These are phyloP conservation scores for Chimonanthus praecox DNA, from an alignment of 164 flowering plant species.

Conservation along the genomic window DNA sequence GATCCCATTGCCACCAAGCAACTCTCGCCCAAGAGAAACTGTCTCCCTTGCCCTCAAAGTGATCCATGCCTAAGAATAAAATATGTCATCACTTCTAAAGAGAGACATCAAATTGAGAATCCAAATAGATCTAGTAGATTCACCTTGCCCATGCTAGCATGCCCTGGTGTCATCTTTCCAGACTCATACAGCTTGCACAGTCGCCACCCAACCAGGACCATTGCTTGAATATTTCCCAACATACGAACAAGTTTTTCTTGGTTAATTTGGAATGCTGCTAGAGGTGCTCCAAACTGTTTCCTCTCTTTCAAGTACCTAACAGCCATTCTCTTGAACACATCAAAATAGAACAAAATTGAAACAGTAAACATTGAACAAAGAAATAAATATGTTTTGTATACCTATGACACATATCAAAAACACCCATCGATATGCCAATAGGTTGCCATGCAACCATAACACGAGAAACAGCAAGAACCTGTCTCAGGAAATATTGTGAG, in stretches of 20 bases:
- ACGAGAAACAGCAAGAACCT: conserved; percentile 97
- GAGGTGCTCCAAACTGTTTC: conserved; percentile 93
- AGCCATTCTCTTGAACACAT: neutral
- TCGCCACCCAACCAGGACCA: conserved; percentile 94
- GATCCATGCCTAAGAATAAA: conserved; percentile 71
- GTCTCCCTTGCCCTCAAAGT: conserved; percentile 76
- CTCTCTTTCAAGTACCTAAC: conserved; percentile 83
- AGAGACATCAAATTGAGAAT: neutral
- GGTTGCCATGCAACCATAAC: conserved; percentile 99
- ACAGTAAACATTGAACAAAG: neutral
- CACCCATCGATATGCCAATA: conserved; percentile 93
- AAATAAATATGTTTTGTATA: conserved; percentile 16
- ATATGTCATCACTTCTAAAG: neutral
- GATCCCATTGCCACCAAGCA: conserved; percentile 98
- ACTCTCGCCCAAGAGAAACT: conserved; percentile 76
- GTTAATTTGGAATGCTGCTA: conserved; percentile 88
- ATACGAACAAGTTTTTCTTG: conserved; percentile 90
- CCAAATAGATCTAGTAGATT: neutral
- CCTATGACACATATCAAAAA: conserved; percentile 97
- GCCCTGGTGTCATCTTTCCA: conserved; percentile 91
- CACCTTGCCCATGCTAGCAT: conserved; percentile 96
- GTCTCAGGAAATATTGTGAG: conserved; percentile 2
- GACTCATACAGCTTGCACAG: conserved; percentile 85
- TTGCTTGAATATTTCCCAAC: conserved; percentile 90
- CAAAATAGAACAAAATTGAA: neutral